These are phyloP conservation scores for Penicillium sp. DNA, from an alignment of 2,329 filamentous ascomycete species.

Conservation along the genomic window DNA sequence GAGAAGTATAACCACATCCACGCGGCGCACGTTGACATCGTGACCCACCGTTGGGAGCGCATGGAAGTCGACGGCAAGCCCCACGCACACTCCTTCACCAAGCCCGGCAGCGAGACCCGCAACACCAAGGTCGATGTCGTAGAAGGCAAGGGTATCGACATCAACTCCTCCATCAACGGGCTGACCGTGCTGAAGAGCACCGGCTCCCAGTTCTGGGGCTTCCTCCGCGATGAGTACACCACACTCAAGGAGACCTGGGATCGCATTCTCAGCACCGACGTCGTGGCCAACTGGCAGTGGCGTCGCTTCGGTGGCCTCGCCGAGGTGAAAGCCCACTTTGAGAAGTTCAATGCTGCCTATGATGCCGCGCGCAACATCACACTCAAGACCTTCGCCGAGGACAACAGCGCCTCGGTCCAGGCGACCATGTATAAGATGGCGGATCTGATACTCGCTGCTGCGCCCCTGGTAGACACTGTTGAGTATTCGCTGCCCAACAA, in stretches of 20 bases:
- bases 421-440: constrained; percentile 99
- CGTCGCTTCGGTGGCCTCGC: constrained; percentile 65
- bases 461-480: constrained; percentile 70
- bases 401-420: constrained; percentile 91
- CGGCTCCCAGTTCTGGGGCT: constrained; percentile 92
- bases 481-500: constrained; percentile 92
- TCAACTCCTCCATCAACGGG: constrained; percentile 77
- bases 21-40: constrained; percentile 75
- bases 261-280: constrained; percentile 90
- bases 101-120: constrained; percentile 85
- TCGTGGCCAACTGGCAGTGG: constrained; percentile 88
- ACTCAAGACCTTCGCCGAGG: constrained; percentile 86
- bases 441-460: constrained; percentile 76
- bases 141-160: constrained; percentile 68
- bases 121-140: constrained; percentile 73
- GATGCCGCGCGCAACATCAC: constrained; percentile 77
- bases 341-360: constrained; percentile 78
- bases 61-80: constrained; percentile 83
- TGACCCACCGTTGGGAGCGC: constrained; percentile 88
- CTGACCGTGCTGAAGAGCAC: constrained; percentile 94
- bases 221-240: constrained; percentile 90
- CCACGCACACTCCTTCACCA: constrained; percentile 92
- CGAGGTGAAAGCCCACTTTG: constrained; percentile 65
- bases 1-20: constrained; percentile 86
- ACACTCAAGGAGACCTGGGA: constrained; percentile 90